Evolutionary conservation across 2,329 filamentous ascomycete species (phyloP).

Genomic region (Periconia sp.): DNA sequence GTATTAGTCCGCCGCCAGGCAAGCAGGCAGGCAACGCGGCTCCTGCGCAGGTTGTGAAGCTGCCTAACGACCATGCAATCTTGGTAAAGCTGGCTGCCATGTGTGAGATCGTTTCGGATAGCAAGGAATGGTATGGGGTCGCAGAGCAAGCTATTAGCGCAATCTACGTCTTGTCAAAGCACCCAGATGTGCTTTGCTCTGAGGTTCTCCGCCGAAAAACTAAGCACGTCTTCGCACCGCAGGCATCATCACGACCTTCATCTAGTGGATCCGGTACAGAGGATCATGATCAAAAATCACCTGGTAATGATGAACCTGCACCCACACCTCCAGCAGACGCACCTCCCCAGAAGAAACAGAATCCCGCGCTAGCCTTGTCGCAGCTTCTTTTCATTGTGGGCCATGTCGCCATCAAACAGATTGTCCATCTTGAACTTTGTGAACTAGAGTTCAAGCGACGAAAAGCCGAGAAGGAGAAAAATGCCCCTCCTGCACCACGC

Average conservation of each 20-base stretch:
- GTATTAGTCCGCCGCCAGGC: constrained; percentile 74
- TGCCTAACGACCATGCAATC: constrained; percentile 91
- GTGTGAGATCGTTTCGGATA: constrained; percentile 81
- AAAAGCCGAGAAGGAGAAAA: constrained; percentile 86
- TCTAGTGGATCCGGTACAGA: constrained; percentile 35
- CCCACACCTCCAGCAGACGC: constrained; percentile 20
- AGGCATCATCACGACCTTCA: constrained; percentile 43
- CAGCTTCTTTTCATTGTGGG: constrained; percentile 94
- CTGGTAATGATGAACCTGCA: constrained; percentile 14
- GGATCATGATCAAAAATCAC: constrained; percentile 29
- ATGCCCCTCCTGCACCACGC: constrained; percentile 39
- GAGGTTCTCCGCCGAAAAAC: constrained; percentile 88
- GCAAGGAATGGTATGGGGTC: constrained; percentile 90
- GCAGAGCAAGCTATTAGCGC: constrained; percentile 95
- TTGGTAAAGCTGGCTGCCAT: constrained; percentile 79
- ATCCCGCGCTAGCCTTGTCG: constrained; percentile 75
- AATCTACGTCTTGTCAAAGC: constrained; percentile 91
- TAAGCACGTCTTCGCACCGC: constrained; percentile 72
- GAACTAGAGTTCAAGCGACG: constrained; percentile 97
- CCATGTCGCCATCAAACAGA: constrained; percentile 97
- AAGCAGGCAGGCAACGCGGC: constrained; percentile 68
- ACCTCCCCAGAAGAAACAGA: constrained; percentile 55
- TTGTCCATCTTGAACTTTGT: constrained; percentile 96
- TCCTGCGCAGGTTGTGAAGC: constrained; percentile 62
- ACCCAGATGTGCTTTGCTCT: constrained; percentile 90